Base-by-base conservation (phyloP, 2,329 filamentous ascomycete species). In the Tolypocladium inflatum region DNA sequence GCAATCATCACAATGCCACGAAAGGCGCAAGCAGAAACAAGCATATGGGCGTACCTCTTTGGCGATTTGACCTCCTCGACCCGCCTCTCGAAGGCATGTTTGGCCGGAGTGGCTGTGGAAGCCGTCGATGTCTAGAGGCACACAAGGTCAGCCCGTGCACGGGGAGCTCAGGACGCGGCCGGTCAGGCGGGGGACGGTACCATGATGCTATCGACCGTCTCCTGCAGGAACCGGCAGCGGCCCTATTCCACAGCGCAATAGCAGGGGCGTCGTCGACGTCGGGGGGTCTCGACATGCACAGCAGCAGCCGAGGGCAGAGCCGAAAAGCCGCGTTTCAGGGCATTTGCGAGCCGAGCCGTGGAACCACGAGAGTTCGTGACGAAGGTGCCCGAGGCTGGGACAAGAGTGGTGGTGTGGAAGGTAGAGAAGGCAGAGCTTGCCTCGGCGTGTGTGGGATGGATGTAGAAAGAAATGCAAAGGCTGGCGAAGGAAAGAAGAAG, bases 11-110 rank as follows among this genome's bases (percentile, higher is more conserved):
- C 79, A 67, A 77, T 63, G 64, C 63, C 54, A 15, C 33, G 35
- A n/a, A 56, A 55, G 23, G 39, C 35, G 60, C 54, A 58, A 54
- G 11, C 37, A 30, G 37, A 50, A 15, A 26, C 17, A 26, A 43
- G 23, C 33, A 35, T 21, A 58, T 30, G 11, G 7, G 82, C 87
- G 76, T 86, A 96, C 94, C 86, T 90, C 76, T 97, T 99, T 39
- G 89, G 89, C 54, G 90, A 85, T 70, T 91, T 93, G 66, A 92
- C 85, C 65, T 92, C 88, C 65, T 92, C 88, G 59, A 95, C 85
- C 70, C 90, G 89, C 70, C 82, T 81, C 67, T 94, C 88, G 74
- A 97, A 97, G 63, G 82, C 77, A 74, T 89, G 84, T 73, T 83
- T 86, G 68, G 81, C 76, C 61, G 88, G 85, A 67, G 86, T 89